Evolutionary conservation across 2,329 filamentous ascomycete species (phyloP), one percentile per base, ranked within the genome.

Genomic region (Corinectria fuckeliana): DNA sequence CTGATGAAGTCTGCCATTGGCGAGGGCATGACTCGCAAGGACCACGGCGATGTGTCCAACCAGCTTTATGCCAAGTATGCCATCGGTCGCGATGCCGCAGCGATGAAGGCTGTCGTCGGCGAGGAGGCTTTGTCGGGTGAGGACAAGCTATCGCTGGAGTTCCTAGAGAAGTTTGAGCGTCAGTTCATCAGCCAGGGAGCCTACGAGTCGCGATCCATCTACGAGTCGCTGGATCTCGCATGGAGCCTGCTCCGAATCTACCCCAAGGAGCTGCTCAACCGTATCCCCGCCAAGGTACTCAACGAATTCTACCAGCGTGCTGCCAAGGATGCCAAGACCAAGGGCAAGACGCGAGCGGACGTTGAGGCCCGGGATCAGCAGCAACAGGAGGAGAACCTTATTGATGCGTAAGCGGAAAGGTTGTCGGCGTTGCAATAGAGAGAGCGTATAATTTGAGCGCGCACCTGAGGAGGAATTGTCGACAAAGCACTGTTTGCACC

Each of bases 1-100:
- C 90, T 99, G 75, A 99, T 99, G 95, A 99, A 99, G 81, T 99
- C 95, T 73, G 95, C 95, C 77, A 99, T 99, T 74, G 95, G 95
- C 71, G 93, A 98, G 81, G 92, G 92, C 66, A 94, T 93, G 85
- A 99, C 95, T 23, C 91, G 95, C 72, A 93, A 92, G 79, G 96
- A 99, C 74, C 95, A 99, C 80, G 92, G 92, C 70, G 95, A 99
- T 80, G 95, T 99, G 50, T 99, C 95, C 69, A 99, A 99, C 84
- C 95, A 99, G 84, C 87, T 99, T 66, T 99, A 99, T 78, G 95
- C 95, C 80, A 99, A 99, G 82, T 99, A 99, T 77, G 95, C 95
- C 78, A 98, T 99, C 75, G 95, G 95, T 75, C 93, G 94, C 85
- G 95, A 99, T 74, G 95, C 95, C 18, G 94, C 96, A 34, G 91